phyloP scores from a whole-genome alignment of 2,329 filamentous ascomycete genomes.

The Aspergillus ibericus region DNA sequence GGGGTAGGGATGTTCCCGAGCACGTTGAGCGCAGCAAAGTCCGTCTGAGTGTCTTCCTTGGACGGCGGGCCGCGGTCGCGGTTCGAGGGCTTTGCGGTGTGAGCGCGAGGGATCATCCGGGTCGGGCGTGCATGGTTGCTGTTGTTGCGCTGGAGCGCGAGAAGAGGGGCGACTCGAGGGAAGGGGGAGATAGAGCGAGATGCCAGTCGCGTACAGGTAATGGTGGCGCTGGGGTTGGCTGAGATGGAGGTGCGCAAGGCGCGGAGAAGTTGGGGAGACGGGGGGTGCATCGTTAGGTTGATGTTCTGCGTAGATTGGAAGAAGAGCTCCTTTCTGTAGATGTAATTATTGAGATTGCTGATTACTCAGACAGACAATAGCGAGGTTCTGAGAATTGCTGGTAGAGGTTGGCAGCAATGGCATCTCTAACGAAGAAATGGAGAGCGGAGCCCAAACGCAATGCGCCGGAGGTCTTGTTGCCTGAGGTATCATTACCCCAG shows the following conservation, averaged over 20 bases:
- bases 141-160: slow-evolving; percentile 18
- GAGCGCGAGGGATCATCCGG: slow-evolving; percentile 34
- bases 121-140: slow-evolving; percentile 28
- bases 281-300: slow-evolving; percentile 37
- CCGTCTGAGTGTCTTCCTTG: slow-evolving; percentile 64
- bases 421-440: neutral
- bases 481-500: neutral
- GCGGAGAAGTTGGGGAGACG: slow-evolving; percentile 44
- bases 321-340: neutral
- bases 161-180: neutral
- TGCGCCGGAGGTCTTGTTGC: neutral
- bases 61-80: slow-evolving; percentile 63
- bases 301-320: neutral
- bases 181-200: slow-evolving; percentile 9
- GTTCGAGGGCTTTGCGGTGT: slow-evolving; percentile 40
- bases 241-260: slow-evolving; percentile 40
- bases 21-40: slow-evolving; percentile 77
- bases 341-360: neutral
- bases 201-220: slow-evolving; percentile 16
- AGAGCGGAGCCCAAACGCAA: neutral
- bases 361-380: neutral
- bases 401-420: neutral
- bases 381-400: neutral
- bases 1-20: slow-evolving; percentile 73
- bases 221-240: slow-evolving; percentile 12